These are phyloP conservation scores for Ganoderma meredithae DNA, from an alignment of 1,284 basidiomycete genomes.

Conservation along the genomic window DNA sequence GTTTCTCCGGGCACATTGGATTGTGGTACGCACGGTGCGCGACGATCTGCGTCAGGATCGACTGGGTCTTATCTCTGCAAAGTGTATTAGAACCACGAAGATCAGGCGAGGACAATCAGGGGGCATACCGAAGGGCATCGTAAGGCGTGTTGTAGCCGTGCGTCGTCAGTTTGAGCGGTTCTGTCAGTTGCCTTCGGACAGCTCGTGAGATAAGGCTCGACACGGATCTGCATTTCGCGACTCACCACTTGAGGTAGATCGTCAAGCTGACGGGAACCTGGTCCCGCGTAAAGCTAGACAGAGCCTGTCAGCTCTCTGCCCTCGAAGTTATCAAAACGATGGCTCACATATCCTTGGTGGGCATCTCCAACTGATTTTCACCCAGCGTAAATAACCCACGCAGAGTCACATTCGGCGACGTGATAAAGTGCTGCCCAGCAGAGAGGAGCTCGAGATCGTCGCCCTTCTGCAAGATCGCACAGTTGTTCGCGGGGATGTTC, in stretches of 20 bases:
- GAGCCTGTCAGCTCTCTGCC: not conserved
- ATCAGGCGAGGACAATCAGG: not conserved
- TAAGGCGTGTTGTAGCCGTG: slow-evolving; percentile 85
- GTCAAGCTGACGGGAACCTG: slow-evolving; percentile 85
- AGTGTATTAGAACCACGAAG: slow-evolving; percentile 12
- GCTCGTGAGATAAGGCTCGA: not conserved
- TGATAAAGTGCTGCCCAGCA: slow-evolving; percentile 83
- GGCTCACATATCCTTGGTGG: slow-evolving; percentile 81
- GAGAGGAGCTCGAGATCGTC: slow-evolving; percentile 79
- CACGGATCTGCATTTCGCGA: not conserved
- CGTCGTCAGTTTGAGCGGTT: slow-evolving; percentile 78
- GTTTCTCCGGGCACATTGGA: no score
- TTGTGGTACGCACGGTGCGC: slow-evolving; percentile 60
- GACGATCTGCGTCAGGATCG: slow-evolving; percentile 83
- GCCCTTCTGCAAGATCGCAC: slow-evolving; percentile 81
- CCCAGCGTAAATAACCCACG: slow-evolving; percentile 80
- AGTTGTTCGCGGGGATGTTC: slow-evolving; percentile 85
- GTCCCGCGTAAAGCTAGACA: slow-evolving; percentile 74
- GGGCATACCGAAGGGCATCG: slow-evolving; percentile 63
- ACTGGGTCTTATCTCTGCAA: slow-evolving; percentile 77
- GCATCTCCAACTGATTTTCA: slow-evolving; percentile 84
- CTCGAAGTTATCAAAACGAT: slow-evolving; percentile 16
- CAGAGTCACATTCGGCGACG: slow-evolving; percentile 80
- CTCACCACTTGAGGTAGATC: slow-evolving; percentile 79
- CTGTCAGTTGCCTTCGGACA: slow-evolving; percentile 62